Percentiles rank a stretch among this genome's conserved stretches.
Conservation (phyloP, 352 stramenopile genomes). For the Phytophthora citricola region DNA sequence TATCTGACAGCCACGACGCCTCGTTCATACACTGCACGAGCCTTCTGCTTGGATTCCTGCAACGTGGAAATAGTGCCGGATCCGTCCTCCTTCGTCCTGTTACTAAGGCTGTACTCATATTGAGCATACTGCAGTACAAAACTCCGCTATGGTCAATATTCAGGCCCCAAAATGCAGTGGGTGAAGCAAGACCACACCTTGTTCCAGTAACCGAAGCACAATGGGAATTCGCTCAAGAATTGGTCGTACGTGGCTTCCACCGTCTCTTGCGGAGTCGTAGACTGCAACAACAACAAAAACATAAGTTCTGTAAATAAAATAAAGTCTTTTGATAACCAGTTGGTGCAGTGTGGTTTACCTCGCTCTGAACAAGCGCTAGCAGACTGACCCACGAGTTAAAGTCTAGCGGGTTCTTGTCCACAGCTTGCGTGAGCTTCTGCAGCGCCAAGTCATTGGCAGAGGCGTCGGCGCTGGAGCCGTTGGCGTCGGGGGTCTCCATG, state of each 20-base stretch:
- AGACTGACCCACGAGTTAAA: slow-evolving; percentile 85
- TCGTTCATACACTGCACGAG: slow-evolving; percentile 70
- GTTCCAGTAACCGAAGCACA: slow-evolving; percentile 90
- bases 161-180: not conserved
- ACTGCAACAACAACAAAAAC: slow-evolving; percentile 20
- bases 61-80: slow-evolving; percentile 42
- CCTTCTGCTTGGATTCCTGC: slow-evolving; percentile 53
- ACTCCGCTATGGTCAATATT: not conserved
- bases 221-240: slow-evolving; percentile 77
- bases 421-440: slow-evolving; percentile 54
- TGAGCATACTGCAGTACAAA: slow-evolving; percentile 61
- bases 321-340: not conserved
- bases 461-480: slow-evolving; percentile 10
- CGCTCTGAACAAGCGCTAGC: slow-evolving; percentile 71
- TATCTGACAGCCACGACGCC: slow-evolving; percentile 65
- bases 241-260: slow-evolving; percentile 74
- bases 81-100: slow-evolving; percentile 47
- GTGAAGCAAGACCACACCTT: slow-evolving; percentile 49
- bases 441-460: slow-evolving; percentile 40
- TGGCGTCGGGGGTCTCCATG: slow-evolving; percentile 36
- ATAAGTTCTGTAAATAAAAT: too few species aligned
- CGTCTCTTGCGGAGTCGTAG: slow-evolving; percentile 50
- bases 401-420: slow-evolving; percentile 77
- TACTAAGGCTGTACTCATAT: slow-evolving; percentile 62
- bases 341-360: slow-evolving; percentile 37